Evolutionary conservation across 805 yeast species (phyloP), one percentile per base, ranked within the genome.

Genomic region (Osmozyma mogii): DNA sequence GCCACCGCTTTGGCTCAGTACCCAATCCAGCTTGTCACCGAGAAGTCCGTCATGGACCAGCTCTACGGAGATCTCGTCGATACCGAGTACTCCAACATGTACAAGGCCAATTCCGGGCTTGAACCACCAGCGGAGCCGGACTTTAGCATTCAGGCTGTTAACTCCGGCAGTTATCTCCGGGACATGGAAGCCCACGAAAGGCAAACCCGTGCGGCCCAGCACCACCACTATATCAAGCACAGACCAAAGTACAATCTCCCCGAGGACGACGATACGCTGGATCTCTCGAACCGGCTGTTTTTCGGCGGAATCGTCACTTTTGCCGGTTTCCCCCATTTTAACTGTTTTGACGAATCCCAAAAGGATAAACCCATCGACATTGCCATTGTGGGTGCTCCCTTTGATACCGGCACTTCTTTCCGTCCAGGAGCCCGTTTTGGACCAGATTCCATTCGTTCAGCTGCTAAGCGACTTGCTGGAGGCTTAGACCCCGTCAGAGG

Each of bases 361-460:
- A 37, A 22, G 22, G 25, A 31, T 6, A 32, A 35, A 12, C 33
- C 37, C 6, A 43, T 61, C 17, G 79, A 73, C 40, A 64, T 73
- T 24, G 78, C 78, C 3, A 64, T 73, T 16, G 66, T 72, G 9
- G 78, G 78, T 2, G 76, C 77, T 1, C 78, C 77, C 1, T 73
- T 70, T 36, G 79, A 73, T 41, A 68, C 76, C 0, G 75, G 77
- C 1, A 70, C 66, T 1, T 64, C 75, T 1, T 73, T 56, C 43
- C 48, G 73, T 11, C 76, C 78, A 0, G 78, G 78, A 3, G 75
- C 78, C 4, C 47, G 78, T 20, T 72, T 73, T 47, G 79, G 78
- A 1, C 78, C 78, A 1, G 70, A 67, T 40, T 68, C 70, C 1
- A 62, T 71, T 9, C 51, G 78, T 36, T 58, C 54, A 38, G 65